Conservation (phyloP, 2,329 filamentous ascomycete species). For the Dichotomopilus funicola region DNA sequence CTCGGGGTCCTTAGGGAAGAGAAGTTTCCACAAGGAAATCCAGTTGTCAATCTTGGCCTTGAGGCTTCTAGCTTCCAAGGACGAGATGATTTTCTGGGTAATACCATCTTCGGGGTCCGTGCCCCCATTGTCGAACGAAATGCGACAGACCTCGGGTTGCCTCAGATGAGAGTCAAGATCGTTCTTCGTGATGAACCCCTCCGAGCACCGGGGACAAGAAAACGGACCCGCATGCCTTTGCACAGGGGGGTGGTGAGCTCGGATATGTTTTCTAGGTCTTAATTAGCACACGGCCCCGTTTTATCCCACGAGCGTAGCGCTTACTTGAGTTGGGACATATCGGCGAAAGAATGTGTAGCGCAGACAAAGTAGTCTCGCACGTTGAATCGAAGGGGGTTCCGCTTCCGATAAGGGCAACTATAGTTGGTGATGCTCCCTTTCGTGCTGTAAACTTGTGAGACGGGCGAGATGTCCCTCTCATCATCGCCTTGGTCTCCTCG, state of each 20-base stretch:
- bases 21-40: slow-evolving; percentile 23
- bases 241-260: slow-evolving; percentile 23
- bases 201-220: slow-evolving; percentile 21
- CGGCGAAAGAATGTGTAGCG: slow-evolving; percentile 24
- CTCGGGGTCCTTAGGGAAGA: slow-evolving; percentile 19
- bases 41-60: slow-evolving; percentile 25
- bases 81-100: slow-evolving; percentile 24
- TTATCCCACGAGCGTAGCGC: background rate
- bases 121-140: slow-evolving; percentile 20
- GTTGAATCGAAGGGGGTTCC: slow-evolving; percentile 25
- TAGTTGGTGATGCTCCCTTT: slow-evolving; percentile 19
- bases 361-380: slow-evolving; percentile 24
- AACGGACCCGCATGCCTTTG: slow-evolving; percentile 22
- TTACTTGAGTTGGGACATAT: slow-evolving; percentile 25
- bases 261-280: slow-evolving; percentile 21
- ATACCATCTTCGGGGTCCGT: slow-evolving; percentile 23
- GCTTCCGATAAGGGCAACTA: slow-evolving; percentile 24
- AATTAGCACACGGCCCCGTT: background rate
- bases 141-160: slow-evolving; percentile 16
- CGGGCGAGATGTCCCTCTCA: slow-evolving; percentile 13
- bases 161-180: slow-evolving; percentile 21
- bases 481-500: slow-evolving; percentile 15
- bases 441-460: slow-evolving; percentile 13
- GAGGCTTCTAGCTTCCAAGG: slow-evolving; percentile 21
- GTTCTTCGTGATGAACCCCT: slow-evolving; percentile 22